Base-by-base conservation (phyloP, 148 eudicot genomes). In the Amaranthus palmeri region DNA sequence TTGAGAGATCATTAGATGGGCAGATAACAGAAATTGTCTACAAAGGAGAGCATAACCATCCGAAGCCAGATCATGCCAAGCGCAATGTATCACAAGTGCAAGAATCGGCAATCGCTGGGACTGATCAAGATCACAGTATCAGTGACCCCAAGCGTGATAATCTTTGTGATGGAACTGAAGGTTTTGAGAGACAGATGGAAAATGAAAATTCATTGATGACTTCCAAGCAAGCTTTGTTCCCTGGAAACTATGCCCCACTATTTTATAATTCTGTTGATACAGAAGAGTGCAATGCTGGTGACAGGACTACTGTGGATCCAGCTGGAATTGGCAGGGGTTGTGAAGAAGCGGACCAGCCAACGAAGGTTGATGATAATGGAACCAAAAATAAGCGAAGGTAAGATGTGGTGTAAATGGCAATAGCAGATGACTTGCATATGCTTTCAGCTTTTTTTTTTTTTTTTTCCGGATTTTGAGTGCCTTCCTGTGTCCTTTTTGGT, bases 21-120 rank as follows among this genome's bases (percentile, higher is more conserved):
- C 77, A 86, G 50, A 88, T 95, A 77, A 89, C 93, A 3, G 98
- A 95, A 80, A 89, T 89, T 48, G 97, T 95, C 7, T 95, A 95
- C 79, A 88, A 86, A 53, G 98, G 98, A 41, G 98, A 95, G 76
- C 98, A 95, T 72, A 88, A 76, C 80, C 98, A 95, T 72, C 68
- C 83, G 40, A 91, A 88, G 81, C 96, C 97, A 55, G 86, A 82
- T 61, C 81, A 83, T 53, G 82, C 77, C 11, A 85, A 85, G 64
- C 80, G 81, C 69, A 83, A 76, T 73, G 48, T 71, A 7, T 58
- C 83, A 44, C 86, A 84, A 59, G 83, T 67, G 48, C 85, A 61
- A 70, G 80, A 70, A 17, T 61, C 65, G 69, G 67, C 67, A 14
- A 54, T 67, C 61, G 76, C 75, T 72, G 81, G 77, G 69, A 68